phyloP scores from a whole-genome alignment of 2,329 filamentous ascomycete species.

The Fusarium floridanum region DNA sequence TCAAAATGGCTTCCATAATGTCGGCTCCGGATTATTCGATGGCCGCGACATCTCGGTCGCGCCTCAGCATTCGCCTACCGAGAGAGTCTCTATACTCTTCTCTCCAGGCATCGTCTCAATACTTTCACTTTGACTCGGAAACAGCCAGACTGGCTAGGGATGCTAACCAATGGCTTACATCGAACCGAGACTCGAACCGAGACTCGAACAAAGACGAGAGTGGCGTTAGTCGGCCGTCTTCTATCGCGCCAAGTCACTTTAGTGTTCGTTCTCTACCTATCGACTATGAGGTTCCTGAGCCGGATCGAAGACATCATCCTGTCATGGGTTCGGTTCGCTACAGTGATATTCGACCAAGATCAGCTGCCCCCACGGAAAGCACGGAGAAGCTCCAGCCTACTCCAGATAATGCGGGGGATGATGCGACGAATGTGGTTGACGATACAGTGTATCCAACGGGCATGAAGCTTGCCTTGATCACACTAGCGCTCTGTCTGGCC shows the following conservation, averaged over 20 bases:
- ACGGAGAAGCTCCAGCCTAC: conserved; percentile 45
- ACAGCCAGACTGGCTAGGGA: conserved; percentile 37
- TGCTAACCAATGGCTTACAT: conserved; percentile 42
- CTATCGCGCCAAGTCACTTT: conserved; percentile 41
- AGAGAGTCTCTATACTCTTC: conserved; percentile 43
- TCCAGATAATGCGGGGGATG: not conserved
- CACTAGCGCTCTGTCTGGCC: conserved; percentile 54
- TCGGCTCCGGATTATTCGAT: conserved; percentile 47
- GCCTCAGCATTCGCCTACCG: conserved; percentile 44
- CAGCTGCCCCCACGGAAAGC: conserved; percentile 40
- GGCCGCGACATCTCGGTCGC: conserved; percentile 39
- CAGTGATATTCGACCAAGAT: conserved; percentile 35
- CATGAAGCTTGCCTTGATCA: conserved; percentile 50
- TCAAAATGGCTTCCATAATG: conserved; percentile 47
- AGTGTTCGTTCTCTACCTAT: conserved; percentile 37
- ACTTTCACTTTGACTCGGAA: conserved; percentile 43
- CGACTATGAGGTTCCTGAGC: conserved; percentile 27
- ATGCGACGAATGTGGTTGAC: not conserved
- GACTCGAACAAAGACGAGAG: conserved; percentile 27
- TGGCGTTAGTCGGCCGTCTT: conserved; percentile 41
- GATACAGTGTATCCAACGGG: conserved; percentile 42
- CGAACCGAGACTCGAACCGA: conserved; percentile 35
- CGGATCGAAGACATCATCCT: conserved; percentile 32
- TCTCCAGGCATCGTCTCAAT: conserved; percentile 41
- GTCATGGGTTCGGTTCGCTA: conserved; percentile 43